Base-by-base conservation (phyloP, 2,329 filamentous ascomycete species). In the Plenodomus biglobosus region DNA sequence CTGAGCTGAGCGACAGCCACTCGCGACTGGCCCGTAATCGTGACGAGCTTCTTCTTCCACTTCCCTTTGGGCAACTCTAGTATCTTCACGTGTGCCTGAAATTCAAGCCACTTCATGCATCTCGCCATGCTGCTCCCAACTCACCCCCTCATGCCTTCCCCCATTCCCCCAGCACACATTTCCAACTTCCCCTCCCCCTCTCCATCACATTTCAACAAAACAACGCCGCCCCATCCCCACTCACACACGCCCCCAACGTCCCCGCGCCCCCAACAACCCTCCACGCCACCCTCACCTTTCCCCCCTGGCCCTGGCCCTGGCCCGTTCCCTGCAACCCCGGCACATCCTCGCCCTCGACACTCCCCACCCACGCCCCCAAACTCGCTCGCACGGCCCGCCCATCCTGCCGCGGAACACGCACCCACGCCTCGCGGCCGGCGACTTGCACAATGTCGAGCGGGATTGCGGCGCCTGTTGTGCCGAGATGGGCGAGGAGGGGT, bases 401-500 rank as follows among this genome's bases (percentile, higher is more conserved):
- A 53, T 71, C 67, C 40, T 54, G 50, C 43, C 64, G 44, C 40
- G 65, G 56, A 2, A 69, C 50, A 4, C 68, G 50, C 0, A 71
- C 40, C 52, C 56, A 65, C 4, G 62, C 59, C 1, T 58, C 52
- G 0, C 58, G 18, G 0, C 59, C 63, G 1, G 6, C 4, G 0
- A 52, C 61, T 16, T 85, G 83, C 27, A 92, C 77, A 17, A 92
- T 82, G 63, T 92, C 89, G 46, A 91, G 65, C 1, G 85, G 74
- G 3, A 92, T 84, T 10, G 82, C 83, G 1, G 78, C 73, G 10
- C 89, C 89, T 0, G 82, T 84, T 16, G 83, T 72, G 17, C 89
- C 89, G 1, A 92, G 80, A 60, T 88, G 91, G 52, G 87, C 81
- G 1, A 76, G 76, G 7, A 92, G 74, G 0, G 87, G 85, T 1